Conservation (phyloP, 2,329 filamentous ascomycete genomes). For the Orbilia brochopaga region DNA sequence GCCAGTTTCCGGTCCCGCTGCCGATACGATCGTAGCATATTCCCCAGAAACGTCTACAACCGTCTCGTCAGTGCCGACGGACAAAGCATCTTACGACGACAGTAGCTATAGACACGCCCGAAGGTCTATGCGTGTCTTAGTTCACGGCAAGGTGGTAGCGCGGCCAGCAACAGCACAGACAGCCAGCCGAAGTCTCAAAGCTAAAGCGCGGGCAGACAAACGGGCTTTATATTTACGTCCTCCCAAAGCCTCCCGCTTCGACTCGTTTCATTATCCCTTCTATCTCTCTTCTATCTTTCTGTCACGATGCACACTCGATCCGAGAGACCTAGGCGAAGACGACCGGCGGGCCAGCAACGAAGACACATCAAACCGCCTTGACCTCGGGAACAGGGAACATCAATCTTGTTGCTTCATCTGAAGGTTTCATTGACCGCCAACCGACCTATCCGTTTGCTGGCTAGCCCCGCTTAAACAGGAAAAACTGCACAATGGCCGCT, state of each 20-base stretch:
- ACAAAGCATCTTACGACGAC: neutral
- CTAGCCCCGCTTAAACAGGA: neutral
- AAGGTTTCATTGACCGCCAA: neutral
- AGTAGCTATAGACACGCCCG: neutral
- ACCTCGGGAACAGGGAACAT: conserved; percentile 30
- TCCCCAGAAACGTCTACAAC: conserved; percentile 5
- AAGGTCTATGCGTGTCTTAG: conserved; percentile 5
- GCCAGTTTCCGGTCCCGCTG: neutral
- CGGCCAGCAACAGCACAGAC: conserved; percentile 6
- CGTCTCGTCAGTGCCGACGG: conserved; percentile 9
- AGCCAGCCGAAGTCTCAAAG: conserved; percentile 14
- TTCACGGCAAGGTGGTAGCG: conserved; percentile 21
- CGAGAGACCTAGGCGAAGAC: conserved; percentile 3
- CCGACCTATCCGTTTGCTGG: neutral
- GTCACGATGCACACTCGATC: conserved; percentile 35
- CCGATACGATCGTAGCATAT: neutral
- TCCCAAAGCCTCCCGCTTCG: conserved; percentile 7
- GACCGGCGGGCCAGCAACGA: conserved; percentile 12
- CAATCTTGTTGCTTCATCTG: no score
- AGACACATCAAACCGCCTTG: neutral
- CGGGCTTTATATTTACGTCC: conserved; percentile 31
- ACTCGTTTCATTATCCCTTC: conserved; percentile 16
- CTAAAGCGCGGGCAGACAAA: neutral
- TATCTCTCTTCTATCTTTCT: conserved; percentile 18
- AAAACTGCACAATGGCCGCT: conserved; percentile 1